Evolutionary conservation across 441 rosid genomes (phyloP), one percentile per base, ranked within the genome.

Genomic region (Arabidopsis lyrata): DNA sequence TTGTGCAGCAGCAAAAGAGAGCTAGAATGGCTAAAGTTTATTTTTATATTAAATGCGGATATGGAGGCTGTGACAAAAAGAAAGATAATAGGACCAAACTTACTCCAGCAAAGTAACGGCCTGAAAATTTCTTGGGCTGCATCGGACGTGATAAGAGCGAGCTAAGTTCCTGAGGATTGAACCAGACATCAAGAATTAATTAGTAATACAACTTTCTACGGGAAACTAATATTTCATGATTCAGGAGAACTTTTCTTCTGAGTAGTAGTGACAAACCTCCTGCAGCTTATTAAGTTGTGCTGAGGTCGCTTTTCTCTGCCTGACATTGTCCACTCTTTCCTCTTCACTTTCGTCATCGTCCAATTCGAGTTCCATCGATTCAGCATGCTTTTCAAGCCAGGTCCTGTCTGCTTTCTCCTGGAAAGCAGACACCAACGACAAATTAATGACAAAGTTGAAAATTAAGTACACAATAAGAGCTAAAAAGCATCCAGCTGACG

Each of bases 71-170:
- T 24, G 62, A 60, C 50, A 32, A 41, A 27, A 65, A 36, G 1
- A 11, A 34, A 24, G 4, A 52, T 4, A 9, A 24, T 20, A 7
- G 16, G 39, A 59, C n/a, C 15, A 38, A 49, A 78, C 38, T 77
- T 83, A 93, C 99, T 89, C 96, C 99, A 5, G 99, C 93, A 80
- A 88, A 90, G 84, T 85, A 95, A 59, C 90, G 91, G 80, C 82
- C 88, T 29, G 99, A 95, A 84, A 95, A 90, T 63, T 90, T 77
- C 65, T 81, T 91, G 32, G 97, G 98, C 75, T 87, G 95, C 86
- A 95, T 76, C 5, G 97, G 98, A 54, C 68, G 83, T 70, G 97
- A 87, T 78, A 95, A 86, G 29, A 85, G 70, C 22, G 53, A 49
- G 74, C 80, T 86, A 65, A 93, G 95, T 74, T 93, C 97, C 98